Percentiles rank a stretch among this genome's conserved stretches.
Evolutionary conservation across 2,329 filamentous ascomycete genomes (phyloP).

Genomic region (Calonectria multiphialidica): DNA sequence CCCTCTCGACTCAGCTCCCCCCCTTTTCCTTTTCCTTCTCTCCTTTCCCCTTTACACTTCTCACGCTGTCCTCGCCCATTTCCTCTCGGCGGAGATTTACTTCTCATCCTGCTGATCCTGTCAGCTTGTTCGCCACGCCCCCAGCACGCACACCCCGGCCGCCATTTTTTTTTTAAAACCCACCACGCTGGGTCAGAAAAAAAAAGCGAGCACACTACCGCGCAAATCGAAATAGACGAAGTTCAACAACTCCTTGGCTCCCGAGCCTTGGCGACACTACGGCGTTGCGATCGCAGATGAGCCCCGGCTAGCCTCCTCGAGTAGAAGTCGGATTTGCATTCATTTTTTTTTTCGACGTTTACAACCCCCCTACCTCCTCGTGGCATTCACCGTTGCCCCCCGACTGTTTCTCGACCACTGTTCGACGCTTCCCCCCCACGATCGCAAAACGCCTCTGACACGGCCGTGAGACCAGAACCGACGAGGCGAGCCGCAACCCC

Average conservation of each 20-base stretch:
- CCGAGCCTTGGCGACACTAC: constrained; percentile 39
- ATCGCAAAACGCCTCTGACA: background rate
- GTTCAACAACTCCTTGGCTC: constrained; percentile 31
- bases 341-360: background rate
- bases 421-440: background rate
- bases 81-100: background rate
- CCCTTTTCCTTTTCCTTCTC: background rate
- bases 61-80: background rate
- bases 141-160: background rate
- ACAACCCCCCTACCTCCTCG: no score
- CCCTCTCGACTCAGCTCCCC: background rate
- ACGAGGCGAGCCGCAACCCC: background rate
- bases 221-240: constrained; percentile 11
- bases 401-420: background rate
- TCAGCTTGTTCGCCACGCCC: background rate
- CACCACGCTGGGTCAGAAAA: constrained; percentile 9
- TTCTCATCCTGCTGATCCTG: background rate
- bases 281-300: constrained; percentile 38
- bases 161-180: background rate
- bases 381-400: constrained; percentile 6
- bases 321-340: background rate
- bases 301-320: constrained; percentile 1
- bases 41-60: background rate
- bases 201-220: background rate
- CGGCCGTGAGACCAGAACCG: background rate